phyloP scores from a whole-genome alignment of 441 rosid genomes.

The Gossypium lobatum region DNA sequence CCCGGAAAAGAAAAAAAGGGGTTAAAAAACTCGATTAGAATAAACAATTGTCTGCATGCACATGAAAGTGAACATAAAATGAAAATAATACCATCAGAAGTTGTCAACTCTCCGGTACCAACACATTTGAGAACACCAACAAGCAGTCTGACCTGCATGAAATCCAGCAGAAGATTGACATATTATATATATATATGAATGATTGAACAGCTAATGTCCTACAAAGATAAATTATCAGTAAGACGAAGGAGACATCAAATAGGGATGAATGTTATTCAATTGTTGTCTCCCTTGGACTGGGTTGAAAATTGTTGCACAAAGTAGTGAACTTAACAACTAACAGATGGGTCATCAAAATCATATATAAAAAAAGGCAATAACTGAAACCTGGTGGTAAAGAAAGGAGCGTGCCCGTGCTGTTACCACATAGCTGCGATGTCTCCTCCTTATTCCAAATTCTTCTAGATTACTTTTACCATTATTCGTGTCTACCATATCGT shows the following conservation, averaged over 20 bases:
- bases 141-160: constrained; percentile 72
- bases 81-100: constrained; percentile 52
- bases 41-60: not conserved
- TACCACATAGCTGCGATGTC: constrained; percentile 59
- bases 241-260: not conserved
- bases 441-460: constrained; percentile 56
- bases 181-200: not conserved
- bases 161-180: not conserved
- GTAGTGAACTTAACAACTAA: no score
- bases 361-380: not conserved
- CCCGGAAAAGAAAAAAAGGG: not conserved
- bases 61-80: not conserved
- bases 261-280: not conserved
- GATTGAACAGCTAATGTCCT: not conserved
- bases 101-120: constrained; percentile 68
- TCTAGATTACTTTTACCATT: constrained; percentile 29
- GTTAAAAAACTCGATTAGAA: not conserved
- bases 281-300: not conserved
- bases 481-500: constrained; percentile 12
- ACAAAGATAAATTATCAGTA: not conserved
- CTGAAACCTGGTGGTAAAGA: constrained; percentile 85
- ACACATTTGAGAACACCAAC: constrained; percentile 83
- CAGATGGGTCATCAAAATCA: not conserved
- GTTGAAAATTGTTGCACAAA: not conserved
- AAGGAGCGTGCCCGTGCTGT: constrained; percentile 73